These are phyloP conservation scores for Paragyromitra xinjiangensis DNA, from an alignment of 495 filamentous ascomycete genomes.

Conservation along the genomic window DNA sequence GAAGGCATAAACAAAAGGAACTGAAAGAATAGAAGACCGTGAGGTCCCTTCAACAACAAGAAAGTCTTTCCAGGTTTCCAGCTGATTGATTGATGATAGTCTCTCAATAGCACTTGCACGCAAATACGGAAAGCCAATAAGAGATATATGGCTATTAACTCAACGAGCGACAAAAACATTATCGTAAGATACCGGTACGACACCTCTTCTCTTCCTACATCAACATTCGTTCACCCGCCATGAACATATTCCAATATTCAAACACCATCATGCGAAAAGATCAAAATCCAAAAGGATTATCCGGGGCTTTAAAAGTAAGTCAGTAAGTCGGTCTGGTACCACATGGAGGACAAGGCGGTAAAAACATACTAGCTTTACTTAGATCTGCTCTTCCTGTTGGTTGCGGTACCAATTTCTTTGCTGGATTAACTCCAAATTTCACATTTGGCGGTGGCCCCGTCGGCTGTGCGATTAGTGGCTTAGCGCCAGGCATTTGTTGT, in stretches of 20 bases:
- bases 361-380: constrained; percentile 89
- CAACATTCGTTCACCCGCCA: constrained; percentile 17
- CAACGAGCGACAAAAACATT: constrained; percentile 36
- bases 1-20: constrained; percentile 6
- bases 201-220: not conserved
- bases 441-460: constrained; percentile 93
- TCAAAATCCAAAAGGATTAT: constrained; percentile 93
- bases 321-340: constrained; percentile 33
- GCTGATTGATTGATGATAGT: constrained; percentile 12
- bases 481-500: constrained; percentile 51
- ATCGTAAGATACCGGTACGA: constrained; percentile 36
- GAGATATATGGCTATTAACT: constrained; percentile 29
- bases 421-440: constrained; percentile 79
- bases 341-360: constrained; percentile 7
- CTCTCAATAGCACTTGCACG: constrained; percentile 12
- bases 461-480: constrained; percentile 77
- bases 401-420: constrained; percentile 83
- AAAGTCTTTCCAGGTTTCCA: constrained; percentile 14
- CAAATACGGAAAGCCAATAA: constrained; percentile 34
- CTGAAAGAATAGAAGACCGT: constrained; percentile 4
- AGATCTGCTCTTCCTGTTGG: constrained; percentile 93
- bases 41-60: constrained; percentile 5
- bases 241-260: constrained; percentile 21
- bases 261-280: constrained; percentile 12
- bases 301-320: constrained; percentile 69